phyloP scores from a whole-genome alignment of 192 early-diverging fungal species.

The Mortierella hygrophila region DNA sequence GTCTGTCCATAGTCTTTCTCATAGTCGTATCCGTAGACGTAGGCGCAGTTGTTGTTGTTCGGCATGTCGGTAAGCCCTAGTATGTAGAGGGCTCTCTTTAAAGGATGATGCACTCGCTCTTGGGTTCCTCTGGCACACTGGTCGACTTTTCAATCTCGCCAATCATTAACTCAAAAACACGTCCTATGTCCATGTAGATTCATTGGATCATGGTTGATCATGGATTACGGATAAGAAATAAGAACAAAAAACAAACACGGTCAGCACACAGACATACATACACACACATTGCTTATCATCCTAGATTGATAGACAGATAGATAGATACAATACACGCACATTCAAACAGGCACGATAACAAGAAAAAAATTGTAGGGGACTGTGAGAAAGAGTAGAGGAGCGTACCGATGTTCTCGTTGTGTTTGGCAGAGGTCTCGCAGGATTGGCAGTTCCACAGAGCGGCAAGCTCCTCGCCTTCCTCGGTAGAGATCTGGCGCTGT shows the following conservation, averaged over 20 bases:
- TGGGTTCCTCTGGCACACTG: constrained; percentile 68
- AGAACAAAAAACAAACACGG: not conserved
- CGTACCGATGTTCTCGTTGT: constrained; percentile 89
- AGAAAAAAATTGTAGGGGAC: not conserved
- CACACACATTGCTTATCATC: not conserved
- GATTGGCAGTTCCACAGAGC: constrained; percentile 86
- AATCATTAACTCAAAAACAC: constrained; percentile 88
- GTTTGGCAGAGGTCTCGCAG: constrained; percentile 93
- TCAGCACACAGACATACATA: not conserved
- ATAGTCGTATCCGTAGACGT: not conserved
- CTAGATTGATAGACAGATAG: not conserved
- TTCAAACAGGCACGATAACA: not conserved
- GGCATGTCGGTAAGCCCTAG: not conserved
- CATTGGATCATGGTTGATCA: not conserved
- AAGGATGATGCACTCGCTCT: constrained; percentile 65
- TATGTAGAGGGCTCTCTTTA: constrained; percentile 18
- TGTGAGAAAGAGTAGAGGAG: not conserved
- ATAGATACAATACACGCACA: not conserved
- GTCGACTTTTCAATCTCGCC: constrained; percentile 84
- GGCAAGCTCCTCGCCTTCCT: constrained; percentile 87
- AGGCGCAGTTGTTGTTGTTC: not conserved
- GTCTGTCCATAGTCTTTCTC: not conserved
- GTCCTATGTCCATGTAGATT: constrained; percentile 35
- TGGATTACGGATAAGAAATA: not conserved
- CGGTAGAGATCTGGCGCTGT: constrained; percentile 80